A percentile compares a stretch with the other conserved stretches of the same genome.
Conservation (phyloP, 2,329 filamentous ascomycete species). For the Fusarium longipes region DNA sequence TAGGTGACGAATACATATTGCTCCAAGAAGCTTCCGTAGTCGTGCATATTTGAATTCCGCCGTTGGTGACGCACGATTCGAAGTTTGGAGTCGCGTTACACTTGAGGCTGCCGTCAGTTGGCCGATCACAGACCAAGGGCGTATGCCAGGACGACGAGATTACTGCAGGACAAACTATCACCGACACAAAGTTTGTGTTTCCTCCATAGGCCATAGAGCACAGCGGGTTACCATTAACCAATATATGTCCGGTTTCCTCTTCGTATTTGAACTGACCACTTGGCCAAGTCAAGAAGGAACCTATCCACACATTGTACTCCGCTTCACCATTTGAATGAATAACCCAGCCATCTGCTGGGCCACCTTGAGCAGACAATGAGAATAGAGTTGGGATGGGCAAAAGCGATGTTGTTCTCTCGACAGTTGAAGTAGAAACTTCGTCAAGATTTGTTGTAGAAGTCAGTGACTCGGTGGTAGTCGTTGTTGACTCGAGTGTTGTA, state of each 20-base stretch:
- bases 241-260: neutral
- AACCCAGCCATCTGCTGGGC: neutral
- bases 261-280: neutral
- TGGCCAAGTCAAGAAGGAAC: neutral
- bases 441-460: neutral
- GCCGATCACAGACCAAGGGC: neutral
- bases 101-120: neutral
- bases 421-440: neutral
- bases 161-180: neutral
- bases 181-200: neutral
- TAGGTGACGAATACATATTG: neutral
- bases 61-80: neutral
- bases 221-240: neutral
- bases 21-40: neutral
- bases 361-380: neutral
- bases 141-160: neutral
- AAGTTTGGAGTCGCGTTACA: neutral
- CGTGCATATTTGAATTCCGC: neutral
- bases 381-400: neutral
- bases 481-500: neutral
- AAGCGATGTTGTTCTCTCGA: neutral
- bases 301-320: neutral
- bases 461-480: neutral
- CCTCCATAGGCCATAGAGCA: neutral
- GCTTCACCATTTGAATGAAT: neutral